A percentile compares a stretch with the other conserved stretches of the same genome.
These are phyloP conservation scores for Arachnomyces sp. DNA, from an alignment of 2,329 filamentous ascomycete species.

Conservation along the genomic window DNA sequence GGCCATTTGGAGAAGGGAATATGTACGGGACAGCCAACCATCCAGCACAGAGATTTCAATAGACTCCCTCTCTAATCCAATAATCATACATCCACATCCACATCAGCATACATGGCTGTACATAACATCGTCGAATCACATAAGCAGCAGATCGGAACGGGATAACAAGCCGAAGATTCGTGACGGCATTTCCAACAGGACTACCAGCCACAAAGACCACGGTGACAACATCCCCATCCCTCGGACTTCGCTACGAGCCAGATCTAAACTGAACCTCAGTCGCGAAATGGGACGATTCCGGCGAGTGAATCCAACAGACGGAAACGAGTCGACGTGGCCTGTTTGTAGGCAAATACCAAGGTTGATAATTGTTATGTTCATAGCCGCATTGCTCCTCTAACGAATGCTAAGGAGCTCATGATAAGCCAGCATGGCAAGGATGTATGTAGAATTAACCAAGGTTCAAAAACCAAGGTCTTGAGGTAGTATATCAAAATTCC, in stretches of 20 bases:
- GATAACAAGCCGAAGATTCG: conserved; percentile 29
- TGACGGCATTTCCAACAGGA: conserved; percentile 19
- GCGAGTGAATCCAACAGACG: conserved; percentile 44
- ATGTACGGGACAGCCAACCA: conserved; percentile 39
- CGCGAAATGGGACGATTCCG: conserved; percentile 43
- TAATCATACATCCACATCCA: neutral
- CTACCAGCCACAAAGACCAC: conserved; percentile 29
- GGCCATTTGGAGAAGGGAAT: conserved; percentile 35
- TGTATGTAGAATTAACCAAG: too few species aligned
- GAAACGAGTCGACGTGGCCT: conserved; percentile 22
- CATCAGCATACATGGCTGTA: conserved; percentile 14
- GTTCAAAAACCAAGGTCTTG: too few species aligned
- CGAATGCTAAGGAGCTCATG: conserved; percentile 15
- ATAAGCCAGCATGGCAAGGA: conserved; percentile 11
- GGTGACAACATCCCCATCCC: conserved; percentile 34
- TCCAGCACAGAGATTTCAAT: conserved; percentile 9
- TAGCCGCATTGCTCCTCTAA: conserved; percentile 16
- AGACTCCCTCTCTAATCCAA: conserved; percentile 25
- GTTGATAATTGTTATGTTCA: conserved; percentile 28
- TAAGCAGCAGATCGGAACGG: conserved; percentile 26
- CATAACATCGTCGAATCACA: conserved; percentile 12
- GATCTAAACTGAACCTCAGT: conserved; percentile 8
- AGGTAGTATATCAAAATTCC: conserved; percentile 1
- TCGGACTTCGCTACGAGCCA: conserved; percentile 49
- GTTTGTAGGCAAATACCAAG: conserved; percentile 37